Evolutionary conservation across 768 basidiomycete genomes (phyloP).

Genomic region (Hypholoma sublateritium): DNA sequence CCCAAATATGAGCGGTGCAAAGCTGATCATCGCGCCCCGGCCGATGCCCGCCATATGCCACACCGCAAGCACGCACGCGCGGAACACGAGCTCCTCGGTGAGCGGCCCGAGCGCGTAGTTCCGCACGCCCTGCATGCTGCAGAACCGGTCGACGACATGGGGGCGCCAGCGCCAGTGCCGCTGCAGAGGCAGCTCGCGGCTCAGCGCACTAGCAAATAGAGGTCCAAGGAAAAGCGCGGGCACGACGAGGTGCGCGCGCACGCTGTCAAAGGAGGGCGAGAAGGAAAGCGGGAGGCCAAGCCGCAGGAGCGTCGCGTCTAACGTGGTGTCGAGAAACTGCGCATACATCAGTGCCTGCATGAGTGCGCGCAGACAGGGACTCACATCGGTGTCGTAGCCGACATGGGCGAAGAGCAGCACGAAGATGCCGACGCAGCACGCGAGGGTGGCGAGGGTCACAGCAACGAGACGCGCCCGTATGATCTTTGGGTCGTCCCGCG

Average conservation of each 20-base stretch:
- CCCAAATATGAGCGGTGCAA: conserved; percentile 86
- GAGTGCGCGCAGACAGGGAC: conserved; percentile 1
- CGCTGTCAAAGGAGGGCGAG: background rate
- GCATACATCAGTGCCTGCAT: conserved; percentile 4
- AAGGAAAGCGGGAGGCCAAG: too few species aligned
- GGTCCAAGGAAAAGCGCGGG: conserved; percentile 81
- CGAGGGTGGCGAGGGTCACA: conserved; percentile 59
- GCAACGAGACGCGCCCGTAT: conserved; percentile 78
- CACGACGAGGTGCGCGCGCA: conserved; percentile 60
- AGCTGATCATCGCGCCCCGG: conserved; percentile 63
- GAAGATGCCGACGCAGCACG: conserved; percentile 55
- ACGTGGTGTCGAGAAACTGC: conserved; percentile 11
- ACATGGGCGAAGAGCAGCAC: conserved; percentile 34
- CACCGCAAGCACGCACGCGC: conserved; percentile 77
- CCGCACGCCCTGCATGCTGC: conserved; percentile 59
- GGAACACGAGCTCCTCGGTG: conserved; percentile 91
- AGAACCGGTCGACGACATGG: conserved; percentile 40
- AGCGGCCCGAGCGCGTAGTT: conserved; percentile 75
- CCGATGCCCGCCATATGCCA: conserved; percentile 67
- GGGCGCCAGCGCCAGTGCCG: conserved; percentile 41
- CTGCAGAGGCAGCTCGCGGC: conserved; percentile 54
- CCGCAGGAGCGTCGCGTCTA: conserved; percentile 32
- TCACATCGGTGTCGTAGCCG: conserved; percentile 21
- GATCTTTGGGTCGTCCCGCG: conserved; percentile 81
- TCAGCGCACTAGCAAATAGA: conserved; percentile 56